These are phyloP conservation scores for Gossypium sturtianum DNA, from an alignment of 345 rosid genomes.

Conservation along the genomic window DNA sequence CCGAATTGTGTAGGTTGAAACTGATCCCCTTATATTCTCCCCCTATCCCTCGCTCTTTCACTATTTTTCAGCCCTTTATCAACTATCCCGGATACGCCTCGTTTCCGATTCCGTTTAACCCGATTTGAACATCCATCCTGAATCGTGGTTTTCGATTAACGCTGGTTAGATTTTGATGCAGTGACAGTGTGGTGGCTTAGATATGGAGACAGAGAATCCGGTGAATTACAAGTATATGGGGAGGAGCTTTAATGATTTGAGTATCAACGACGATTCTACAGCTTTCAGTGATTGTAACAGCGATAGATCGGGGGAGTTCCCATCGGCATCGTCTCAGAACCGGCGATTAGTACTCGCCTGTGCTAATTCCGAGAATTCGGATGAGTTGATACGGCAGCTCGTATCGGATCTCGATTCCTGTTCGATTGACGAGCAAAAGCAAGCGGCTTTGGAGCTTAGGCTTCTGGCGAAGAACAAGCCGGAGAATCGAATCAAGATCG, in stretches of 20 bases:
- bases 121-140: neutral
- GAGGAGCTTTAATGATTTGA: conserved; percentile 31
- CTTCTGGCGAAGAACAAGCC: conserved; percentile 86
- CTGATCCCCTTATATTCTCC: conserved; percentile 3
- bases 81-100: neutral
- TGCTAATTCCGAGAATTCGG: conserved; percentile 48
- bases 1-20: neutral
- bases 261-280: conserved; percentile 44
- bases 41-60: neutral
- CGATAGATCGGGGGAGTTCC: conserved; percentile 91
- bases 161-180: conserved; percentile 15
- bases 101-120: neutral
- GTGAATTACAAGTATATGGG: conserved; percentile 40
- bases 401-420: conserved; percentile 64
- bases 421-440: conserved; percentile 78
- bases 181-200: neutral
- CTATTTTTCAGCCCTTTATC: neutral
- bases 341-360: conserved; percentile 63
- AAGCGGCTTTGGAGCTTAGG: conserved; percentile 94
- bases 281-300: conserved; percentile 95
- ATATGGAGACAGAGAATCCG: conserved; percentile 41
- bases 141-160: neutral
- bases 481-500: conserved; percentile 80
- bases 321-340: conserved; percentile 56
- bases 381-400: conserved; percentile 67